Evolutionary conservation across 768 basidiomycete genomes (phyloP), one percentile per base, ranked within the genome.

Genomic region (Tubosaeta brunneosetosa): DNA sequence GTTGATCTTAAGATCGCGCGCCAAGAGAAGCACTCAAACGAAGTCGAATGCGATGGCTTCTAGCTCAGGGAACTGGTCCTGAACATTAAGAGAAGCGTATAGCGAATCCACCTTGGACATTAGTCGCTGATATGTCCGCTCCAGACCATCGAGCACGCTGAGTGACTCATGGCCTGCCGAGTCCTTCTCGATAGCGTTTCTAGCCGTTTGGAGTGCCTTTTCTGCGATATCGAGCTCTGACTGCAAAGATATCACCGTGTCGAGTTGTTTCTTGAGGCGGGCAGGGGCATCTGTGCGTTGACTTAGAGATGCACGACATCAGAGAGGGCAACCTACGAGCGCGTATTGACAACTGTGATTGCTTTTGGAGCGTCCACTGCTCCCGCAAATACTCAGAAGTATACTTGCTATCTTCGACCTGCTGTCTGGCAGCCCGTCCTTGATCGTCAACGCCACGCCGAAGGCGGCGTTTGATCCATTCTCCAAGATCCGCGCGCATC

Each of bases 1-100:
- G 17, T 53, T 49, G 2, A 53, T 53, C 29, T 53, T 53, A 5
- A 49, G 36, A 14, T 53, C 29, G 4, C 19, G 27, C 11, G 52
- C 27, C 1, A 53, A 25, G 14, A 53, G 26, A 0, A 49, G 34
- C 7, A 38, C 11, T 1, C 13, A 4, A 3, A 53, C 16, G 7
- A 49, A 53, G 2, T 43, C 27, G 22, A 53, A 37, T 22, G 4
- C 16, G 2, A 33, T 17, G 25, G 27, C 34, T n/a, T 53, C 19
- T 2, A 53, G 47, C 12, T 48, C 47, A 3, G 42, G 47, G 9
- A 53, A 52, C 17, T 19, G 6, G 4, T 43, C 51, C 5, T 47
- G 46, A 19, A 52, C 33, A 5, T 52, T 52, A 6, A 49, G 43
- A 0, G 43, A 44, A 10, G 43, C n/a, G n/a, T 44, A 44, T 6